Evolutionary conservation across 495 filamentous ascomycete species (phyloP).

Genomic region (Aspergillus panamensis): DNA sequence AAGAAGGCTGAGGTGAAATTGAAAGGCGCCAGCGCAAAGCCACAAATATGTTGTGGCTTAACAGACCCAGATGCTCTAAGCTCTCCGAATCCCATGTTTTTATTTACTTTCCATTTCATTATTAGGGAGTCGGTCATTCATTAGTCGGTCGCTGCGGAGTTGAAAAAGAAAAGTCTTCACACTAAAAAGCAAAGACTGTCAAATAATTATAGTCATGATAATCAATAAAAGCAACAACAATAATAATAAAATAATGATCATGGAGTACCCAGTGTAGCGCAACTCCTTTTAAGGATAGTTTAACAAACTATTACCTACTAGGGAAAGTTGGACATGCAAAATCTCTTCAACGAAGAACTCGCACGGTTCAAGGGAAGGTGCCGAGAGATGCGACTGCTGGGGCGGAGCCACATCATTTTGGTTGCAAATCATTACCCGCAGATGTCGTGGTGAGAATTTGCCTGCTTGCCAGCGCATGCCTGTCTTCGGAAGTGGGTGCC

Average conservation of each 20-base stretch:
- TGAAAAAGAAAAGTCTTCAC: not conserved
- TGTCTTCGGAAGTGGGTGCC: conserved; percentile 23
- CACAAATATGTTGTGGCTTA: conserved; percentile 8
- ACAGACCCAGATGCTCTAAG: not conserved
- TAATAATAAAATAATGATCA: not conserved
- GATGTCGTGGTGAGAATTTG: conserved; percentile 22
- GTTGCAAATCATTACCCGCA: conserved; percentile 29
- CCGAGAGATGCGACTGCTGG: conserved; percentile 11
- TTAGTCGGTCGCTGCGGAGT: not conserved
- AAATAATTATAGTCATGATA: not conserved
- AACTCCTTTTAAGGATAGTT: not conserved
- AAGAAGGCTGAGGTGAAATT: not conserved
- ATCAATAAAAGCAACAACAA: not conserved
- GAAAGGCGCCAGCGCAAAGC: not conserved
- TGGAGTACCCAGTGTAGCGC: not conserved
- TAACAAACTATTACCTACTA: not conserved
- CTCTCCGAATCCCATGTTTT: no score
- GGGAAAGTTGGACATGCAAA: not conserved
- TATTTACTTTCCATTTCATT: not conserved
- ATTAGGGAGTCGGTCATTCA: not conserved
- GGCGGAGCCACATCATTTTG: conserved; percentile 21
- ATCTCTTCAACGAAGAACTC: conserved; percentile 8
- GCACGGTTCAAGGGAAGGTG: conserved; percentile 27
- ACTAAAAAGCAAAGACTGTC: not conserved
- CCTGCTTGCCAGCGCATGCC: conserved; percentile 18